These are phyloP conservation scores for Gossypium gossypioides DNA, from an alignment of 441 rosid genomes.

Conservation along the genomic window DNA sequence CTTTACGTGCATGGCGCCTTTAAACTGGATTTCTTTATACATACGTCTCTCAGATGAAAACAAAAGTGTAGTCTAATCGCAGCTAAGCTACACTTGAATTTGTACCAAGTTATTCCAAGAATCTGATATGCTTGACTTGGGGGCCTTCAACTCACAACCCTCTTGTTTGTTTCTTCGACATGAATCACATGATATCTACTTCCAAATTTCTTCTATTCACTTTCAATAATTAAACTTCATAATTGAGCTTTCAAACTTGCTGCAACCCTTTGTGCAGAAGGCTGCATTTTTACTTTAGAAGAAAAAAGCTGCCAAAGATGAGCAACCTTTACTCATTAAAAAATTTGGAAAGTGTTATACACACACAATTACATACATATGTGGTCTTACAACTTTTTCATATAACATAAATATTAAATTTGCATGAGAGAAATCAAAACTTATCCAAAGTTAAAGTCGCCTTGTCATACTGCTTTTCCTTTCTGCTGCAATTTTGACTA, in stretches of 20 bases:
- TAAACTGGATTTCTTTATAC: background rate
- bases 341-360: background rate
- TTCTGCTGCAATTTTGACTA: background rate
- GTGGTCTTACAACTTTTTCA: background rate
- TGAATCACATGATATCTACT: background rate
- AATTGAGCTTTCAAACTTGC: background rate
- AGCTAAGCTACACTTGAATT: background rate
- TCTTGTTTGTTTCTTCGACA: background rate
- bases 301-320: background rate
- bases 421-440: background rate
- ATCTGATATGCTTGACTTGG: background rate
- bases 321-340: background rate
- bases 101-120: background rate
- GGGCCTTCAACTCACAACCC: background rate
- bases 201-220: background rate
- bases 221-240: background rate
- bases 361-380: background rate
- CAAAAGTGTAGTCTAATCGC: background rate
- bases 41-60: conserved; percentile 1
- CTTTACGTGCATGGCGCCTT: background rate
- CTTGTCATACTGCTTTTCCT: background rate
- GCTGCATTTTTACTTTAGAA: background rate
- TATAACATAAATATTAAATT: background rate
- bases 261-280: background rate
- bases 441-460: background rate